phyloP scores from a whole-genome alignment of 176 grass and related monocot species.

The Oryza longistaminata region DNA sequence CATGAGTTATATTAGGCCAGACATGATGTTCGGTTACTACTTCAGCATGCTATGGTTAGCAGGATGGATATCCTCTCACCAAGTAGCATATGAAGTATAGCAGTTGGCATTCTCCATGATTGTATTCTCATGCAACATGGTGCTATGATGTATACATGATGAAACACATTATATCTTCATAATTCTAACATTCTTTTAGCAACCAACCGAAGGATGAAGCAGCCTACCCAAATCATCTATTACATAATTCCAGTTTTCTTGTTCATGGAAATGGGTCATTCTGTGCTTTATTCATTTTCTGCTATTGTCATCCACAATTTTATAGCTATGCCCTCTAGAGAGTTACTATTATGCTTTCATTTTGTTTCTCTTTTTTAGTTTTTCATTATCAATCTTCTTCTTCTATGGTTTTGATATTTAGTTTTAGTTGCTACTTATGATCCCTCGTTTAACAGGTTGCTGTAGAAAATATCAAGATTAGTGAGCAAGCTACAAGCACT shows the following conservation, averaged over 20 bases:
- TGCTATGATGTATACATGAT: not conserved
- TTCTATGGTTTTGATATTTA: not conserved
- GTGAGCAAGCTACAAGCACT: conserved; percentile 83
- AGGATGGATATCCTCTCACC: not conserved
- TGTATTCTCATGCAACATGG: conserved; percentile 5
- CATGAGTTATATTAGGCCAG: conserved; percentile 5
- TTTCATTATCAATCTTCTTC: not conserved
- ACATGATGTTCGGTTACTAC: no score
- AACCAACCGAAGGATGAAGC: not conserved
- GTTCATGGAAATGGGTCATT: not conserved
- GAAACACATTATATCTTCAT: not conserved
- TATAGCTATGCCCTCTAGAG: not conserved
- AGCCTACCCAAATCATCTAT: not conserved
- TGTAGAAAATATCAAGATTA: conserved; percentile 86
- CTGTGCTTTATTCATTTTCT: not conserved
- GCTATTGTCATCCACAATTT: not conserved
- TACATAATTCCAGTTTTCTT: not conserved
- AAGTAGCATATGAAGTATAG: not conserved
- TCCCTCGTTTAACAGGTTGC: conserved; percentile 53
- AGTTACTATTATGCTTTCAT: not conserved
- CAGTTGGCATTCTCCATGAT: conserved; percentile 20
- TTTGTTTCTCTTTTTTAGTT: not conserved
- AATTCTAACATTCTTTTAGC: not conserved
- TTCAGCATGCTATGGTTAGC: not conserved
- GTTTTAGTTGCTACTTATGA: conserved; percentile 14